Conservation (phyloP, 1,139 yeast species). For the Lodderomyces jiufengensis region DNA sequence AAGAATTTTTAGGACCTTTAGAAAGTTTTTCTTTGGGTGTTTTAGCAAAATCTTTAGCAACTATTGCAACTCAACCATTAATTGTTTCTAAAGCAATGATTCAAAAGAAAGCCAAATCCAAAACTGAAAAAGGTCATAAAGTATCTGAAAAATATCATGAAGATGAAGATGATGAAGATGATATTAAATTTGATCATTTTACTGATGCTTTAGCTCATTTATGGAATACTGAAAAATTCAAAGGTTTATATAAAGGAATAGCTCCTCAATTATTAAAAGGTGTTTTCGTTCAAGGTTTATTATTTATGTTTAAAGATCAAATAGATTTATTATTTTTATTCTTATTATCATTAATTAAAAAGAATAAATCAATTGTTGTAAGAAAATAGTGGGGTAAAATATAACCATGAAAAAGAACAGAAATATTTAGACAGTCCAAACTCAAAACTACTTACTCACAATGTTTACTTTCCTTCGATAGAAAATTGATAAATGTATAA, state of each 20-base stretch:
- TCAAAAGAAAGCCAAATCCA: constrained; percentile 44
- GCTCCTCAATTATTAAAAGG: constrained; percentile 82
- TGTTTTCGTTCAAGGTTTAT: constrained; percentile 77
- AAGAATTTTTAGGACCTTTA: constrained; percentile 52
- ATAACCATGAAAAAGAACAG: too few relatives aligned
- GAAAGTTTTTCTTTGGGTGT: constrained; percentile 77
- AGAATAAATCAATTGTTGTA: constrained; percentile 4
- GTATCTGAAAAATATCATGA: constrained; percentile 7
- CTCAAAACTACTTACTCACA: too few relatives aligned
- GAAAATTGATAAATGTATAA: not conserved
- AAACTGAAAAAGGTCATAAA: constrained; percentile 3
- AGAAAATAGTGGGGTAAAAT: too few relatives aligned
- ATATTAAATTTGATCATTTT: constrained; percentile 36
- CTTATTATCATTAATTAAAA: constrained; percentile 34
- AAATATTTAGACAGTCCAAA: too few relatives aligned
- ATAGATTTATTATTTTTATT: constrained; percentile 43
- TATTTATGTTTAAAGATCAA: constrained; percentile 81
- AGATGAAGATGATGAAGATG: constrained; percentile 27
- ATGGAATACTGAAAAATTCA: constrained; percentile 40
- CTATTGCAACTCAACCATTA: constrained; percentile 78
- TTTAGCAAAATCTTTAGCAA: constrained; percentile 75
- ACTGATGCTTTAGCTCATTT: constrained; percentile 43
- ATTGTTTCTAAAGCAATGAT: constrained; percentile 79
- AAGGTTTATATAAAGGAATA: constrained; percentile 65
- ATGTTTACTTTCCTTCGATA: too few relatives aligned